Conservation (phyloP, 768 basidiomycete genomes). For the Russula virescens region DNA sequence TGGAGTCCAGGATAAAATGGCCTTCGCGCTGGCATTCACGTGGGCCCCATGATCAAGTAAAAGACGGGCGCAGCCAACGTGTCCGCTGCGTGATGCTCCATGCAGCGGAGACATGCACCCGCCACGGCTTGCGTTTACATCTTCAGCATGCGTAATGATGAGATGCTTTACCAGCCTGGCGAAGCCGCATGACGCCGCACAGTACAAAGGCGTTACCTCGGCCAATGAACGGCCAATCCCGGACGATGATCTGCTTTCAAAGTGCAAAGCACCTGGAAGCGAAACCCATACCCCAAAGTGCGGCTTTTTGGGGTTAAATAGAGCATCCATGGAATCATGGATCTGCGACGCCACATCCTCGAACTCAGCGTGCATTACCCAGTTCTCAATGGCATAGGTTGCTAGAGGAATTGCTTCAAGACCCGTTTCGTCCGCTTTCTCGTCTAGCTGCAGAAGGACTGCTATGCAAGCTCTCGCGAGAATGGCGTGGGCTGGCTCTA, state of each 20-base stretch:
- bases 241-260: too few species aligned
- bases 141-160: neutral
- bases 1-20: neutral
- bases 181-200: neutral
- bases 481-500: neutral
- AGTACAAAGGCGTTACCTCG: neutral
- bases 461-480: neutral
- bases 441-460: neutral
- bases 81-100: neutral
- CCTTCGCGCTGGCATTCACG: neutral
- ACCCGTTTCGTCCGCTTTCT: neutral
- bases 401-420: neutral
- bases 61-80: neutral
- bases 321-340: neutral
- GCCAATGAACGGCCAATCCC: too few species aligned
- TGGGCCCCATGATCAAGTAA: neutral
- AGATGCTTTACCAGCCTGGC: neutral
- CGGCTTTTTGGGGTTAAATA: neutral
- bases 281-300: neutral
- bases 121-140: neutral
- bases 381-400: neutral
- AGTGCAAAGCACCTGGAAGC: neutral
- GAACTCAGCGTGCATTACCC: neutral
- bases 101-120: neutral
- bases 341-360: neutral